These are phyloP conservation scores for Chloropicon primus DNA, from an alignment of 139 green algal species.

Conservation along the genomic window DNA sequence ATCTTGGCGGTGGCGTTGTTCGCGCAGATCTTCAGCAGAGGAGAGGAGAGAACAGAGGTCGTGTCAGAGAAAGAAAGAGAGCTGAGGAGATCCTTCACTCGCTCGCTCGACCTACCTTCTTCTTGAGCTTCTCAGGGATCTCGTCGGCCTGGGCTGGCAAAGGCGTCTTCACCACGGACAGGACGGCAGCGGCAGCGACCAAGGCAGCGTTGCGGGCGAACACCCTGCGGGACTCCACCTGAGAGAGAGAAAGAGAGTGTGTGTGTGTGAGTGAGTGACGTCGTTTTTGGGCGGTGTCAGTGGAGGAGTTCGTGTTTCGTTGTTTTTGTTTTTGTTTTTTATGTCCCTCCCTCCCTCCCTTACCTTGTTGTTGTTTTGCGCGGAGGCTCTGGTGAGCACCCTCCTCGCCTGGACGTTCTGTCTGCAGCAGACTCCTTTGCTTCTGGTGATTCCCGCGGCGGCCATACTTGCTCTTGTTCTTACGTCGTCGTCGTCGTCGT, in stretches of 20 bases:
- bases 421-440: not conserved
- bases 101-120: not conserved
- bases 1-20: not conserved
- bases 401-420: not conserved
- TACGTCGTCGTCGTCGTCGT: not conserved
- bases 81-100: not conserved
- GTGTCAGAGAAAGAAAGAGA: not conserved
- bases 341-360: too few relatives aligned
- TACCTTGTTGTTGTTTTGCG: not conserved
- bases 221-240: not conserved
- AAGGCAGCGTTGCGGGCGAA: not conserved
- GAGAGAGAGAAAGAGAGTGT: not conserved
- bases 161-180: not conserved
- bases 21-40: not conserved
- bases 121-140: not conserved
- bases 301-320: too few relatives aligned
- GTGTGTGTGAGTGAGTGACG: too few relatives aligned
- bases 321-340: too few relatives aligned
- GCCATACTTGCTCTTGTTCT: too few relatives aligned
- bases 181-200: not conserved
- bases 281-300: too few relatives aligned
- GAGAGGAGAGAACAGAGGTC: not conserved
- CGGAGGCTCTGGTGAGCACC: not conserved
- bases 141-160: not conserved
- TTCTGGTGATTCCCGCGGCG: not conserved